These are phyloP conservation scores for Schizosaccharomyces lindneri DNA, from an alignment of 805 yeast species.

Conservation along the genomic window DNA sequence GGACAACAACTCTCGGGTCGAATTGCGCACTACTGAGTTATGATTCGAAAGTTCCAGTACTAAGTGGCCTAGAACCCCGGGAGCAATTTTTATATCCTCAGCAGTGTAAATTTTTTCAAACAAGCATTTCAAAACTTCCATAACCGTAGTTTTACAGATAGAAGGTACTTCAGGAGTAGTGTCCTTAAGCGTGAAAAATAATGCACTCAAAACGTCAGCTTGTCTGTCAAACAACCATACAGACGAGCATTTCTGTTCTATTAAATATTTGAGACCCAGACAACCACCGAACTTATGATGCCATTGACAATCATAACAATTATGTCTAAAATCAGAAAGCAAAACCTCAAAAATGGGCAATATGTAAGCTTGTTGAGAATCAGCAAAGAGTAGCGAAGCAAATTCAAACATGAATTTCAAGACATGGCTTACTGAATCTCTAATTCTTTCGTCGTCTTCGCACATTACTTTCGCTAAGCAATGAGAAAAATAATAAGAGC, in stretches of 20 bases:
- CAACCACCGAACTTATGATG: constrained; percentile 76
- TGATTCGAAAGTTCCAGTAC: constrained; percentile 86
- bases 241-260: constrained; percentile 38
- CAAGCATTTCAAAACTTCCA: constrained; percentile 36
- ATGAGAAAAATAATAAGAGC: background rate
- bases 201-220: constrained; percentile 60
- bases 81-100: background rate
- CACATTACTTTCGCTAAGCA: background rate
- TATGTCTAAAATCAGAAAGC: constrained; percentile 32
- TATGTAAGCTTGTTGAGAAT: background rate
- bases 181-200: constrained; percentile 75
- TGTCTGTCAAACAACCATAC: constrained; percentile 56
- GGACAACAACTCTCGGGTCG: constrained; percentile 47
- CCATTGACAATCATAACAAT: constrained; percentile 74
- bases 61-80: constrained; percentile 56
- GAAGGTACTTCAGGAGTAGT: constrained; percentile 72
- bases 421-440: background rate
- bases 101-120: constrained; percentile 17
- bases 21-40: constrained; percentile 53
- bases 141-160: constrained; percentile 49
- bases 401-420: background rate
- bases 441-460: background rate
- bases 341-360: background rate
- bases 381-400: background rate
- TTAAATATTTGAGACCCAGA: constrained; percentile 49